Conservation (phyloP, 208 protist genomes). For the Leishmania braziliensis region DNA sequence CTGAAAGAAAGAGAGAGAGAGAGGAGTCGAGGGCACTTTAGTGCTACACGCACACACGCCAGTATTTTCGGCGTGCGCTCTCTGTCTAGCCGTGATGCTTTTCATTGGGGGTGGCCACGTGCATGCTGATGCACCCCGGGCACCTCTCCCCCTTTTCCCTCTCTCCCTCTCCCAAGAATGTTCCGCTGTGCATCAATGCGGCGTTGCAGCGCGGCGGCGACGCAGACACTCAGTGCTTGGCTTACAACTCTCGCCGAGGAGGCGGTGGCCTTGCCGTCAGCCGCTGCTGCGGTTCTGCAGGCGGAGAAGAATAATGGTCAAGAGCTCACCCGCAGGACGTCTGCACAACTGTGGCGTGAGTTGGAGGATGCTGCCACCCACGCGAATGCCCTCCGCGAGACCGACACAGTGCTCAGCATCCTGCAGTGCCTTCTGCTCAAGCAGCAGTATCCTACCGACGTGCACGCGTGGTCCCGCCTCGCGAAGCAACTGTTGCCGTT, state of each 20-base stretch:
- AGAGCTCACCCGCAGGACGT: background rate
- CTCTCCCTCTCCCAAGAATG: slow-evolving; percentile 12
- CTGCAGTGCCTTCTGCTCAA: slow-evolving; percentile 41
- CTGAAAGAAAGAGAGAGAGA: too few relatives aligned
- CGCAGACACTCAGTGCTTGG: slow-evolving; percentile 34
- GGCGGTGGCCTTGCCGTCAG: slow-evolving; percentile 22
- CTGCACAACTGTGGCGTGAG: slow-evolving; percentile 43
- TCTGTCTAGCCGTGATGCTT: too few relatives aligned
- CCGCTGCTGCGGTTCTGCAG: background rate
- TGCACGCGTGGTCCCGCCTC: slow-evolving; percentile 46
- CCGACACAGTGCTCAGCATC: slow-evolving; percentile 61
- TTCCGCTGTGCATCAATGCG: background rate
- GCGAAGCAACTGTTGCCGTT: slow-evolving; percentile 54
- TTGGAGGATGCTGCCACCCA: slow-evolving; percentile 36
- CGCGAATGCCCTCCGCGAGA: slow-evolving; percentile 64
- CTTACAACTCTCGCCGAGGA: slow-evolving; percentile 38
- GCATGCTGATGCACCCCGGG: background rate
- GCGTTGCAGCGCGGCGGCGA: slow-evolving; percentile 29
- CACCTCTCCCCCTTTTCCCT: background rate
- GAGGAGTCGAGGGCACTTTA: too few relatives aligned
- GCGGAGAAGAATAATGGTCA: background rate
- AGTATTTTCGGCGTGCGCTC: too few relatives aligned
- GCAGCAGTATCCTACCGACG: slow-evolving; percentile 32
- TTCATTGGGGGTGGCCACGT: background rate
- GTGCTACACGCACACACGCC: too few relatives aligned